Percentiles rank a stretch among this genome's conserved stretches.
Evolutionary conservation across 768 basidiomycete genomes (phyloP).

Genomic region (Cyathus striatus): DNA sequence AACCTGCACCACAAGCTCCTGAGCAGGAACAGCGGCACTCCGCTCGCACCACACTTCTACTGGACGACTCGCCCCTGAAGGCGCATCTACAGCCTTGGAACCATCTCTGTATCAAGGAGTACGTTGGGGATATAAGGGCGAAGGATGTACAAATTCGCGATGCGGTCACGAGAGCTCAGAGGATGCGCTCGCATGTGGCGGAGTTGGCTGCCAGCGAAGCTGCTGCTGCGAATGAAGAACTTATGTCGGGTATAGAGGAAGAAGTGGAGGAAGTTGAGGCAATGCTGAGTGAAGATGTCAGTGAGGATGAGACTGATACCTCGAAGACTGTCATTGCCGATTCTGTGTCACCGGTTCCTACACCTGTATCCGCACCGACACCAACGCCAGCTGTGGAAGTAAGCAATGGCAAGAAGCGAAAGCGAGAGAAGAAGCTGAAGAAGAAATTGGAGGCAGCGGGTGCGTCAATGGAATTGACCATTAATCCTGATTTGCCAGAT

Average conservation of each 20-base stretch:
- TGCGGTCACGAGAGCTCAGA: background rate
- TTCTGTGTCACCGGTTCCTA: background rate
- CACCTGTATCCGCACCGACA: background rate
- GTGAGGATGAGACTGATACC: background rate
- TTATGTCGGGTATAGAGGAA: conserved; percentile 6
- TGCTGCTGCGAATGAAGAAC: conserved; percentile 6
- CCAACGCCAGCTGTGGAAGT: background rate
- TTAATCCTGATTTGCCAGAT: background rate
- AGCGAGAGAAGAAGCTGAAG: conserved; percentile 6
- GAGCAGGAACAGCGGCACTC: conserved; percentile 26
- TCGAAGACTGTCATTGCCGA: background rate
- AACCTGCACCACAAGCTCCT: background rate
- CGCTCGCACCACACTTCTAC: conserved; percentile 37
- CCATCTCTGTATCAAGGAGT: conserved; percentile 74
- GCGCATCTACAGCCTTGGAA: conserved; percentile 73
- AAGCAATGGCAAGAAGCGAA: conserved; percentile 13
- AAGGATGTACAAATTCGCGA: conserved; percentile 17
- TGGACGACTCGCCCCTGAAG: conserved; percentile 54
- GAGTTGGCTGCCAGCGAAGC: background rate
- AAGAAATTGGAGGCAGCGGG: background rate
- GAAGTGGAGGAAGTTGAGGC: conserved; percentile 6
- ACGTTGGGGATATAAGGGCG: conserved; percentile 39
- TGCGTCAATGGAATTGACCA: too few relatives aligned
- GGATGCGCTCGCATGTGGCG: too few relatives aligned
- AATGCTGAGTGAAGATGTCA: conserved; percentile 1